phyloP scores from a whole-genome alignment of 1,284 basidiomycete genomes.

The Melanopsichium pennsylvanicum region DNA sequence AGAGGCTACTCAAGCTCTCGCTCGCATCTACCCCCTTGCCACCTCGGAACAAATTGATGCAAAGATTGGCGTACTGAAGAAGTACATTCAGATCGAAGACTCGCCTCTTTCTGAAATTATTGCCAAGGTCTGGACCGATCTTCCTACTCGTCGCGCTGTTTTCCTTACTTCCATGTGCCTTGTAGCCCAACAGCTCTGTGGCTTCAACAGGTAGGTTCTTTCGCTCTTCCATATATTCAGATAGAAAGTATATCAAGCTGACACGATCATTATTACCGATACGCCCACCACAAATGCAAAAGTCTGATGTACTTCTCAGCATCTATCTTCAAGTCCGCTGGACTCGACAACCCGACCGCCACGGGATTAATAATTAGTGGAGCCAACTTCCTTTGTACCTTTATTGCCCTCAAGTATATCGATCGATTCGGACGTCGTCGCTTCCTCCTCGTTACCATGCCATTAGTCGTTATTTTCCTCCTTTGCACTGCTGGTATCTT shows the following conservation, averaged over 20 bases:
- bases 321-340: conserved; percentile 64
- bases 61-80: conserved; percentile 65
- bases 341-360: conserved; percentile 64
- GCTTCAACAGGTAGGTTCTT: conserved; percentile 61
- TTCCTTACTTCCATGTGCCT: conserved; percentile 41
- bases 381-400: conserved; percentile 76
- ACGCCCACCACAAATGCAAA: too few species aligned
- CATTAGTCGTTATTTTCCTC: conserved; percentile 79
- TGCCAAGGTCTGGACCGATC: conserved; percentile 38
- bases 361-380: conserved; percentile 63
- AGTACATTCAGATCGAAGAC: conserved; percentile 56
- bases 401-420: conserved; percentile 77
- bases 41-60: conserved; percentile 63
- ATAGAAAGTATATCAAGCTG: too few species aligned
- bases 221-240: not conserved
- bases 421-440: conserved; percentile 78
- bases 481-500: conserved; percentile 78
- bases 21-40: conserved; percentile 55
- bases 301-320: conserved; percentile 66
- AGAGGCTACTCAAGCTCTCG: conserved; percentile 57
- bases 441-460: conserved; percentile 79
- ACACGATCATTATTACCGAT: too few species aligned
- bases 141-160: conserved; percentile 31
- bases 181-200: conserved; percentile 63
- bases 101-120: conserved; percentile 17